Percentiles rank a stretch among this genome's conserved stretches.
Evolutionary conservation across 2,329 filamentous ascomycete species (phyloP).

Genomic region (Xylariaceae sp.): DNA sequence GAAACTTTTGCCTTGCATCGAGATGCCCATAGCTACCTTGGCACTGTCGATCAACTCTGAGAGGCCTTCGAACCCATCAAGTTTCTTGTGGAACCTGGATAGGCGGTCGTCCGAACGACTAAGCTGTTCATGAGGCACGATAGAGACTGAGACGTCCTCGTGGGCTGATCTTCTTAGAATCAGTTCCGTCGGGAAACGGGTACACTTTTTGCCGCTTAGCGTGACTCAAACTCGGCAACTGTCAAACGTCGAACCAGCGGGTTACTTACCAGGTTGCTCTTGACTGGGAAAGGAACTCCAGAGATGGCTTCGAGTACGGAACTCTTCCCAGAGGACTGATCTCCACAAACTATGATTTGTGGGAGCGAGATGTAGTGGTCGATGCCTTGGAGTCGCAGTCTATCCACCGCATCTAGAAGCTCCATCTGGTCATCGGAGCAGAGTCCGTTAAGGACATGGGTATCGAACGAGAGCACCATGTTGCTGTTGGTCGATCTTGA

Average conservation of each 20-base stretch:
- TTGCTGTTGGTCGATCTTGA: background rate
- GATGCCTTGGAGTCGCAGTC: slow-evolving; percentile 33
- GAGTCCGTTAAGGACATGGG: slow-evolving; percentile 21
- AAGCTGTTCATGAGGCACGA: slow-evolving; percentile 31
- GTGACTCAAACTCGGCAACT: background rate
- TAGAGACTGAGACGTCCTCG: slow-evolving; percentile 33
- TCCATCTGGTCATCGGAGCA: slow-evolving; percentile 32
- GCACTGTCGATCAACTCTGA: slow-evolving; percentile 35
- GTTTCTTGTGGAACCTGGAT: slow-evolving; percentile 21
- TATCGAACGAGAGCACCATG: slow-evolving; percentile 24
- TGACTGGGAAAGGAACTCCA: slow-evolving; percentile 53
- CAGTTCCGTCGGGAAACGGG: slow-evolving; percentile 58
- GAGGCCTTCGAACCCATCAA: slow-evolving; percentile 31
- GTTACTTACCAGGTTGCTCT: slow-evolving; percentile 39
- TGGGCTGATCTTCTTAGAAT: slow-evolving; percentile 43
- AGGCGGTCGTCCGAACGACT: slow-evolving; percentile 13
- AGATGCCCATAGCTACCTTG: slow-evolving; percentile 45
- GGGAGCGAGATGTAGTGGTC: slow-evolving; percentile 37
- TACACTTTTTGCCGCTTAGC: slow-evolving; percentile 36
- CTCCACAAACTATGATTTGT: slow-evolving; percentile 53
- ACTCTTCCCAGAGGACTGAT: slow-evolving; percentile 59
- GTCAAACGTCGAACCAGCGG: background rate
- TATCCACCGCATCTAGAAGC: slow-evolving; percentile 37
- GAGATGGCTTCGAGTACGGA: slow-evolving; percentile 62
- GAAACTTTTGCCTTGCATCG: slow-evolving; percentile 33